Base-by-base conservation (phyloP, 2,329 filamentous ascomycete species). In the Fusarium longipes region DNA sequence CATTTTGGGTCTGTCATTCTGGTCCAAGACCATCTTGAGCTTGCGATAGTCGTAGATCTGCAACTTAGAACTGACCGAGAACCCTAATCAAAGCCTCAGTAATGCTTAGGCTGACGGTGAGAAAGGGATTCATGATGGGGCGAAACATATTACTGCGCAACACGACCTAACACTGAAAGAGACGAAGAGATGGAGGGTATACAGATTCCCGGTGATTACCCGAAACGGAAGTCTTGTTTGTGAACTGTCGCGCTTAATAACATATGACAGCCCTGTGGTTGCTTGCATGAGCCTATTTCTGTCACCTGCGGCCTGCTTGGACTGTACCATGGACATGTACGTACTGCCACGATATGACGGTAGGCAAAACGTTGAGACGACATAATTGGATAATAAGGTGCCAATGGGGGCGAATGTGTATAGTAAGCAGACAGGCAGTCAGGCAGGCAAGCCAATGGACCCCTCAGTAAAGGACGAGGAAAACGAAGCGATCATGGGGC, bases 251-350 rank as follows among this genome's bases (percentile, higher is more conserved):
- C 45, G 65, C 65, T 60, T 62, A 64, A 51, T 15, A 38, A 30
- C 36, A 51, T 48, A 51, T 45, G 24, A 47, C 38, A 66, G 35
- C 42, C 40, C 48, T 59, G 59, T 66, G 61, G 47, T 52, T 66
- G 51, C 56, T 69, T 63, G 65, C 56, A 66, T 66, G 33, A 49
- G 45, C 20, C 24, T 51, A 51, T 66, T 57, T 54, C 29, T 52
- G 45, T 49, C 45, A 38, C 53, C 47, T 53, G 64, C 53, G 67
- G 59, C 54, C 59, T 61, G 36, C 50, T 20, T 47, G 35, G 18
- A 25, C 30, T 32, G n/a, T n/a, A n/a, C n/a, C n/a, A n/a, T n/a
- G n/a, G n/a, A n/a, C n/a, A 45, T 32, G 43, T 25, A 49, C 45
- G 32, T 25, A 49, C 45, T 49, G 22, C 12, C 22, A 49, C 32